Base-by-base conservation (phyloP, 768 basidiomycete species). In the Suillus plorans region DNA sequence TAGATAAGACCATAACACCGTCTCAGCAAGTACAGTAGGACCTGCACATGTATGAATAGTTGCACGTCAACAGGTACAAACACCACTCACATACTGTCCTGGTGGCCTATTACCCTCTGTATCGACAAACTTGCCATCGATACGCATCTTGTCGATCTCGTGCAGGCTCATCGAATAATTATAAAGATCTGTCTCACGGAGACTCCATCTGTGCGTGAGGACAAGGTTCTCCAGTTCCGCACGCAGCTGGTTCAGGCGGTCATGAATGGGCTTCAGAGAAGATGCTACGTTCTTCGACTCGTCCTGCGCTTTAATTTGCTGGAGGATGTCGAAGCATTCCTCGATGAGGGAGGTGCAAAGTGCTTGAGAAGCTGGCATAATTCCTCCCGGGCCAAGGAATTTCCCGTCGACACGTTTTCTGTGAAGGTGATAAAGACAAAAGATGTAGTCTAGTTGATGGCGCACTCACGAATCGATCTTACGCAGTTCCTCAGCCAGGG, bases 1-100 rank as follows among this genome's bases (percentile, higher is more conserved):
- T 98, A 99, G 69, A 97, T 96, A 60, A 98, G 84, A 66, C 97
- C 97, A 75, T 99, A 96, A 80, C 97, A 99, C 73, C 97, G 86
- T 70, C 97, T 82, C 61, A 99, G 82, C 44, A 98, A 85, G 75
- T 97, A 99, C 28, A 99, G 83, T 53, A 99, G 80, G 28, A 96
- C 95, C 96, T 98, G 66, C 7, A 14, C 5, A 34, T 20, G 18
- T 28, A 25, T 45, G 10, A 65, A 65, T 44, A 63, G 3, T 14
- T 37, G 52, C 7, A 60, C 36, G 2, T 9, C 25, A 58, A 60
- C 36, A 61, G 34, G 61, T 18, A 42, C 34, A 28, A 16, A 14
- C 31, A 36, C 14, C 20, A 78, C 92, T 69, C 68, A 96, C 97
- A 75, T 94, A 97, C 90, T 99, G 97, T 12, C 97, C 97, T 62